Evolutionary conservation across 1,284 basidiomycete genomes (phyloP).

Genomic region (Naganishia liquefaciens): DNA sequence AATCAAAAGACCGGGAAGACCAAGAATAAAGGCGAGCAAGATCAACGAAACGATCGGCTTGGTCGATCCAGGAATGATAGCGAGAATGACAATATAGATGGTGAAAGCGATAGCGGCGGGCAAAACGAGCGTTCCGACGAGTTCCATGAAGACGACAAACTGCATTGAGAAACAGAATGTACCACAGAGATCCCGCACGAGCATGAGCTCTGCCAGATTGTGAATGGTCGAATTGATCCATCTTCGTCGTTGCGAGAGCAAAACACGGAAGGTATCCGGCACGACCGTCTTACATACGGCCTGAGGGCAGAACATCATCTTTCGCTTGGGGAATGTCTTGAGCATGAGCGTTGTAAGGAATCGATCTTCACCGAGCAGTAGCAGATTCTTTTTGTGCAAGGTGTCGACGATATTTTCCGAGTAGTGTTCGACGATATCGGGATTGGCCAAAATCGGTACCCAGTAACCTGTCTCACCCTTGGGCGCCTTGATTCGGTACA

Average conservation of each 20-base stretch:
- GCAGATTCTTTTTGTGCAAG: slow-evolving; percentile 97
- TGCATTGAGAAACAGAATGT: slow-evolving; percentile 98
- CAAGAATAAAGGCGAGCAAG: slow-evolving; percentile 87
- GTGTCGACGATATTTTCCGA: slow-evolving; percentile 98
- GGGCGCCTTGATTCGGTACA: slow-evolving; percentile 98
- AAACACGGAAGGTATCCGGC: slow-evolving; percentile 88
- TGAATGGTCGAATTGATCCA: slow-evolving; percentile 99
- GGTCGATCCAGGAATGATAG: slow-evolving; percentile 72
- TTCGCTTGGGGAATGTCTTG: slow-evolving; percentile 98
- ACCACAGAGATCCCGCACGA: slow-evolving; percentile 91
- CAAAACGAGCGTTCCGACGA: slow-evolving; percentile 90
- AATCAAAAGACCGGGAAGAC: slow-evolving; percentile 91
- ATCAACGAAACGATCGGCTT: slow-evolving; percentile 89
- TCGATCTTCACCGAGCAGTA: slow-evolving; percentile 97
- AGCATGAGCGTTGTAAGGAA: slow-evolving; percentile 94
- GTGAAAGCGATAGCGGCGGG: slow-evolving; percentile 98
- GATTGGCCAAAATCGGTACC: slow-evolving; percentile 97
- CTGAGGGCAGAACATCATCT: slow-evolving; percentile 98
- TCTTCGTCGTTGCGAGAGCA: slow-evolving; percentile 93
- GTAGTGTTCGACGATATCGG: slow-evolving; percentile 95
- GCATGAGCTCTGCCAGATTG: slow-evolving; percentile 88
- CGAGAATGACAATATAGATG: slow-evolving; percentile 82
- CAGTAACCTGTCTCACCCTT: slow-evolving; percentile 90
- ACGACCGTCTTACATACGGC: slow-evolving; percentile 98
- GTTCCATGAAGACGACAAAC: slow-evolving; percentile 97